Percentiles rank a stretch among this genome's conserved stretches.
phyloP scores from a whole-genome alignment of 768 basidiomycete genomes.

The Mrakia blollopis region DNA sequence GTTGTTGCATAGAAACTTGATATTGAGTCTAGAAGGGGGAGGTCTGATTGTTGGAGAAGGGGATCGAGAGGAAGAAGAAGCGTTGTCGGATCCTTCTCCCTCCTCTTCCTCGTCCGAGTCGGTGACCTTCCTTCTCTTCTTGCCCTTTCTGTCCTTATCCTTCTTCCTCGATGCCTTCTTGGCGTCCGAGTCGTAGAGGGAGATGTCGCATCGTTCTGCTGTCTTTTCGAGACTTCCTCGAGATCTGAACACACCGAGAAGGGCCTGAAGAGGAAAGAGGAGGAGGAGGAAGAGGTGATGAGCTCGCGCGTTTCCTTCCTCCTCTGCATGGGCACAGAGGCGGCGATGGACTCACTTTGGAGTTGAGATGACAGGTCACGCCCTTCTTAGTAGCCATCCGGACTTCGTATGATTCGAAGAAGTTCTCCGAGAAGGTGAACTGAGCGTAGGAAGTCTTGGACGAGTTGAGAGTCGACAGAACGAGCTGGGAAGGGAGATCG shows the following conservation, averaged over 20 bases:
- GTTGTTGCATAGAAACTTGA: neutral
- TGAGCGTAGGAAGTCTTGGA: slow-evolving; percentile 18
- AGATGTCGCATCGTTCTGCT: slow-evolving; percentile 1
- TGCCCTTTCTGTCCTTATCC: neutral
- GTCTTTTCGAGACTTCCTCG: slow-evolving; percentile 12
- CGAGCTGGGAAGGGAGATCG: neutral
- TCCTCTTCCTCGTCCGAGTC: neutral
- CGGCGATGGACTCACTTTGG: neutral
- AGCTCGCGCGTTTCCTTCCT: neutral
- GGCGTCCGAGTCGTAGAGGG: slow-evolving; percentile 5
- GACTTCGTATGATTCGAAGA: slow-evolving; percentile 3
- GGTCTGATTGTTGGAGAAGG: neutral
- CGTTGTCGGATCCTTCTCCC: neutral
- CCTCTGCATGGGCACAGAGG: neutral
- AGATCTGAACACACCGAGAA: slow-evolving; percentile 13
- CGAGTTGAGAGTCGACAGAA: slow-evolving; percentile 24
- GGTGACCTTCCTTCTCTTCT: neutral
- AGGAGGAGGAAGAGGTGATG: neutral
- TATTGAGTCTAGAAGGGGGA: neutral
- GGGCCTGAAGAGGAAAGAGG: neutral
- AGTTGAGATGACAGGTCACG: slow-evolving; percentile 12
- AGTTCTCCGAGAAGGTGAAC: slow-evolving; percentile 10
- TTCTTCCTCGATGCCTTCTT: neutral
- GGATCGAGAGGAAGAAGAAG: neutral
- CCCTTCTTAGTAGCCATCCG: neutral